phyloP scores from a whole-genome alignment of 1,139 yeast genomes.

The Yamadazyma diospyri region DNA sequence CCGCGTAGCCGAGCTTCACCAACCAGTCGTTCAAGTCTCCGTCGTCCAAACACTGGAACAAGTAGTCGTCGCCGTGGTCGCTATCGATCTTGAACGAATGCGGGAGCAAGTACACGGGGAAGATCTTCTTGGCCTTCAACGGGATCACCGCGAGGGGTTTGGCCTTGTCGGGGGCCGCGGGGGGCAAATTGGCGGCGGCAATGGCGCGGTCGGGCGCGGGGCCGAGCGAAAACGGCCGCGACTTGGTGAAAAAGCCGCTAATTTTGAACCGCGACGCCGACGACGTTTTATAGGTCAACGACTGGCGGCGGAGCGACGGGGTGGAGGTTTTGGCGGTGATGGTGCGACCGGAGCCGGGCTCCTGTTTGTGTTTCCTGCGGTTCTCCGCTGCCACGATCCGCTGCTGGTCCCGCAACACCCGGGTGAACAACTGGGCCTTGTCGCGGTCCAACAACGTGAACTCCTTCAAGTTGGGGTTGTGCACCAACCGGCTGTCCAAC shows the following conservation, averaged over 20 bases:
- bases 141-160: conserved; percentile 60
- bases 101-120: conserved; percentile 53
- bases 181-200: conserved; percentile 56
- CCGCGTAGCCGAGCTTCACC: conserved; percentile 43
- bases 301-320: conserved; percentile 37
- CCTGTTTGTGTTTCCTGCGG: conserved; percentile 25
- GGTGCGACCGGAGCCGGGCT: conserved; percentile 8
- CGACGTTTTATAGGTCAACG: conserved; percentile 38
- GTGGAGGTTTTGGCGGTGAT: conserved; percentile 31
- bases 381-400: conserved; percentile 31
- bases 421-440: conserved; percentile 27
- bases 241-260: conserved; percentile 40
- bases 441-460: conserved; percentile 27
- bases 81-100: conserved; percentile 60
- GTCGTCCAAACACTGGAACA: conserved; percentile 68
- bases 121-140: conserved; percentile 47
- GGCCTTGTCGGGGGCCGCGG: conserved; percentile 39
- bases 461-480: conserved; percentile 25
- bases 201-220: conserved; percentile 47
- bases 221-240: conserved; percentile 29
- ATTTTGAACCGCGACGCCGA: conserved; percentile 43
- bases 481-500: conserved; percentile 35
- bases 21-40: conserved; percentile 77
- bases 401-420: conserved; percentile 34
- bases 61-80: conserved; percentile 51